Conservation (phyloP, 495 filamentous ascomycete species). For the Penicillium robsamsonii region DNA sequence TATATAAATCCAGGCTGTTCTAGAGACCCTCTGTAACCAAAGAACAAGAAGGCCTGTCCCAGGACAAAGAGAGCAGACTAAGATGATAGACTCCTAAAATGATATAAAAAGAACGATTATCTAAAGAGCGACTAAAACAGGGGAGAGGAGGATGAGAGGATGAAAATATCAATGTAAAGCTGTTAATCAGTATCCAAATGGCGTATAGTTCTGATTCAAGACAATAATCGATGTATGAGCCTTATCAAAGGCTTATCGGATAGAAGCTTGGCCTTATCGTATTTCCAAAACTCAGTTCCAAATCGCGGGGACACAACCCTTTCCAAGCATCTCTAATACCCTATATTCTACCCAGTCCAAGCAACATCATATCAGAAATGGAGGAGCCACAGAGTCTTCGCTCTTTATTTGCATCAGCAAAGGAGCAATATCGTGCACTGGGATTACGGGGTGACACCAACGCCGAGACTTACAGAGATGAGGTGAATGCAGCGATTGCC, state of each 20-base stretch:
- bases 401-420: slow-evolving; percentile 55
- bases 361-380: slow-evolving; percentile 33
- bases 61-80: neutral
- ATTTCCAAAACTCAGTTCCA: slow-evolving; percentile 24
- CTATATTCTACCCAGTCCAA: slow-evolving; percentile 8
- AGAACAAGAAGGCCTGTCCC: neutral
- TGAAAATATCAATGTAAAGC: neutral
- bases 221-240: neutral
- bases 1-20: neutral
- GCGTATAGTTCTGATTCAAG: neutral
- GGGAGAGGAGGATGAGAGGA: neutral
- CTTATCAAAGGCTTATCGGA: slow-evolving; percentile 17
- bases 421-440: slow-evolving; percentile 49
- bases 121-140: neutral
- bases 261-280: slow-evolving; percentile 13
- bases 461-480: slow-evolving; percentile 61
- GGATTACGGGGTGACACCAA: slow-evolving; percentile 52
- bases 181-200: neutral
- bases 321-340: neutral
- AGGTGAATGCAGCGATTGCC: slow-evolving; percentile 62
- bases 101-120: neutral
- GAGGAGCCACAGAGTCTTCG: slow-evolving; percentile 62
- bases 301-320: slow-evolving; percentile 22
- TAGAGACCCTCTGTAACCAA: neutral
- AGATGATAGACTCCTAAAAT: neutral